Base-by-base conservation (phyloP, 2,329 filamentous ascomycete genomes). In the Fusarium bulbicola region DNA sequence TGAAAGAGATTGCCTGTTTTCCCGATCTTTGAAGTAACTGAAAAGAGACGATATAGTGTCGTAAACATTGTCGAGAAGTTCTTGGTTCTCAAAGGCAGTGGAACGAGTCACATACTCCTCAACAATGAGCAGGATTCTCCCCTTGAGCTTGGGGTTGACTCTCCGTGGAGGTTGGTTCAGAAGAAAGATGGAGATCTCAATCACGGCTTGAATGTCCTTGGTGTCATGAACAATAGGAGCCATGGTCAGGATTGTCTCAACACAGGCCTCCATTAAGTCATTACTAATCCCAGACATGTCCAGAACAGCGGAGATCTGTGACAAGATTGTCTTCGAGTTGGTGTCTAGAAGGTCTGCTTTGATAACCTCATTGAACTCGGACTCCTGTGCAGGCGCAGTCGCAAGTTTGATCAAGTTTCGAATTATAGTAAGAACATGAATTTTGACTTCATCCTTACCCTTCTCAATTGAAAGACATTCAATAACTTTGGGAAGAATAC, bases 11-110 rank as follows among this genome's bases (percentile, higher is more conserved):
- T 91, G 86, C 61, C 96, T 89, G 78, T 94, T 97, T 47, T 89
- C 84, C 47, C 91, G 88, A 80, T 98, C 95, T 76, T 91, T 93
- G 84, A 98, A 95, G 80, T 95, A 97, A 61, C 94, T 93, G 79
- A 97, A 98, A 39, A 98, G 87, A 0, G 93, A 91, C 8, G 93
- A 92, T 15, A 96, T 83, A 0, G 93, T 93, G 50, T 90, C 86
- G 79, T 93, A 97, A 2, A 97, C 89, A 40, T 88, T 86, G 49
- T 87, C 83, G 54, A 89, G 89, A 21, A 95, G 83, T 16, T 57
- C 53, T 30, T 87, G 74, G 39, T 82, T 79, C 59, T 82, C 77
- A 20, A 73, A 74, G 5, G 79, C 85, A 11, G 82, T 77, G 54
- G 92, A 86, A 5, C 93, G 84, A 14, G 91, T 90, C 49, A 97